Evolutionary conservation across 2,329 filamentous ascomycete species (phyloP).

Genomic region (Arthrobotrys conoides): DNA sequence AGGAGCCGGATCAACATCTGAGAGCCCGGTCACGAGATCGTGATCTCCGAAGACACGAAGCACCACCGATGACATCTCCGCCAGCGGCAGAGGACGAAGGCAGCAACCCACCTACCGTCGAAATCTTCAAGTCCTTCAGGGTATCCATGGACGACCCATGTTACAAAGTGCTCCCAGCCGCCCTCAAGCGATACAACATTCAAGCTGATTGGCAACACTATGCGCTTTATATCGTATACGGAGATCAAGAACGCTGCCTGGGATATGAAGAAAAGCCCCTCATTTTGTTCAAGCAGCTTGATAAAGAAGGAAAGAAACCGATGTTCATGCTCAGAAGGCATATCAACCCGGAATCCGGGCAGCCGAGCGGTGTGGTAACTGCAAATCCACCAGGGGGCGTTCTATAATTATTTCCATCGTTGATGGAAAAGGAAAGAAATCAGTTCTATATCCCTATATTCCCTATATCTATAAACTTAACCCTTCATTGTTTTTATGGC

Average conservation of each 20-base stretch:
- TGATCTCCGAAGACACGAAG: conserved; percentile 23
- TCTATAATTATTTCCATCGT: conserved; percentile 19
- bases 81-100: conserved; percentile 54
- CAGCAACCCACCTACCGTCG: conserved; percentile 73
- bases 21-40: conserved; percentile 53
- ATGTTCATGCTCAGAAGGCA: conserved; percentile 96
- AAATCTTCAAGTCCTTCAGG: conserved; percentile 99
- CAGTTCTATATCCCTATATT: neutral
- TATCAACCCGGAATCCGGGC: conserved; percentile 58
- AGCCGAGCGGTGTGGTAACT: conserved; percentile 50
- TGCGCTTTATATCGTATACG: conserved; percentile 96
- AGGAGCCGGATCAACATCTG: conserved; percentile 31
- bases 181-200: conserved; percentile 98
- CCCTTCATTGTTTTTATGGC: neutral
- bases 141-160: conserved; percentile 98
- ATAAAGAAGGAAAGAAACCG: conserved; percentile 96
- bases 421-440: neutral
- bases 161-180: conserved; percentile 94
- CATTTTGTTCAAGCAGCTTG: conserved; percentile 95
- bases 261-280: conserved; percentile 93
- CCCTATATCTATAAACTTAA: neutral
- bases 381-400: conserved; percentile 58
- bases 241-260: conserved; percentile 95
- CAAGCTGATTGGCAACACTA: conserved; percentile 98
- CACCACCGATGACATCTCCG: conserved; percentile 44